Percentiles rank a stretch among this genome's conserved stretches.
These are phyloP conservation scores for Arbutus unedo DNA, from an alignment of 148 eudicot genomes.

Conservation along the genomic window DNA sequence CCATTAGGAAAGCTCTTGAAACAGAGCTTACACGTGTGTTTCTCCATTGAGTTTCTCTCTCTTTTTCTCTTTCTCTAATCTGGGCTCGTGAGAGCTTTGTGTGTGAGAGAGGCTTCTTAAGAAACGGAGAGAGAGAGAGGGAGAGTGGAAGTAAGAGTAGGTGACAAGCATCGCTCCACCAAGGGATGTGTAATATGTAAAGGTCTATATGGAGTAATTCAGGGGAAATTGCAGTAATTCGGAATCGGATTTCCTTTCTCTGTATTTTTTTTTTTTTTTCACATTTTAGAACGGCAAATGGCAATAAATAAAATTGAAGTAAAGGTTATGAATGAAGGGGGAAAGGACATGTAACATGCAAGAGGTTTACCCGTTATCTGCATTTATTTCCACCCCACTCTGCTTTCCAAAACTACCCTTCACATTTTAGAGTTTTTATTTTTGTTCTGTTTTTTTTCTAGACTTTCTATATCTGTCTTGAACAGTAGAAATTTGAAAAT, in stretches of 20 bases:
- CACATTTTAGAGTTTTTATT: too few species aligned
- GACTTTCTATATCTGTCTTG: too few species aligned
- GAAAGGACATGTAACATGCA: constrained; percentile 30
- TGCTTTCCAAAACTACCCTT: constrained; percentile 17
- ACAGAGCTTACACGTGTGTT: constrained; percentile 64
- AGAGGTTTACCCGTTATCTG: constrained; percentile 15
- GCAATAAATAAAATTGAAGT: constrained; percentile 14
- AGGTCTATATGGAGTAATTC: background rate
- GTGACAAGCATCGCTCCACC: constrained; percentile 71
- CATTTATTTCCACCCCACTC: constrained; percentile 18
- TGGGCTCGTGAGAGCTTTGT: background rate
- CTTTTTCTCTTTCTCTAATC: too few species aligned
- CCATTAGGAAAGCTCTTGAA: constrained; percentile 53
- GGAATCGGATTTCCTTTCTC: background rate
- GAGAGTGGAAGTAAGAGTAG: constrained; percentile 42
- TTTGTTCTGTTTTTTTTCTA: too few species aligned
- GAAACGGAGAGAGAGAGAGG: constrained; percentile 24
- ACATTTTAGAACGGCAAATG: constrained; percentile 27
- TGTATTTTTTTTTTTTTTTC: background rate
- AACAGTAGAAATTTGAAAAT: too few species aligned
- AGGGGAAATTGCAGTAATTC: background rate
- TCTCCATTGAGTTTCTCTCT: constrained; percentile 40
- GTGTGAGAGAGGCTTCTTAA: background rate
- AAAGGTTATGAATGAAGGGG: constrained; percentile 11
- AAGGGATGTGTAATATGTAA: constrained; percentile 20